Evolutionary conservation across 129 eudicot species (phyloP), one percentile per base, ranked within the genome.

Genomic region (Tagetes patula): DNA sequence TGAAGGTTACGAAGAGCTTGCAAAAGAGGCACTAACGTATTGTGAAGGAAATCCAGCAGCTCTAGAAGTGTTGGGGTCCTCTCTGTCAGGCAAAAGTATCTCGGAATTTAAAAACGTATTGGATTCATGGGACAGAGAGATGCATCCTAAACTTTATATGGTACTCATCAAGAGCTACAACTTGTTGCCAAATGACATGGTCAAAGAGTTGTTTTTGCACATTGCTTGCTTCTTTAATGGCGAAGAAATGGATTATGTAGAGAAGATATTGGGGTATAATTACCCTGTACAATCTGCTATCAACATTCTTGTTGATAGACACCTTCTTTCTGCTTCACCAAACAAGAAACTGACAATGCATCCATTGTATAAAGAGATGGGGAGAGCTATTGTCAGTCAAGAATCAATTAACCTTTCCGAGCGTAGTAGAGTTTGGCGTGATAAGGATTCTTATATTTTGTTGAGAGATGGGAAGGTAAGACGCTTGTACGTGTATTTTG

Each of bases 181-280:
- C 14, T 40, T 59, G 0, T 47, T 80, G 34, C 58, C 67, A 60
- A 30, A 55, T 34, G 20, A 58, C 49, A 36, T 7, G n/a, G 55
- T 73, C 38, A 73, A 31, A 20, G 65, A 78, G 43, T 71, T 71
- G 72, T 38, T 84, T 46, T 67, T 80, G 70, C 79, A 84, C 8
- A 77, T 84, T 72, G 84, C 84, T 30, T 76, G 77, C 69, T 80
- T 84, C 67, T 84, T 76, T 77, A 34, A 38, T 46, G 82, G 75
- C 39, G 39, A n/a, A 6, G 65, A 74, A 34, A 43, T 50, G 55
- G 66, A 67, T 73, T 64, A 12, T 2, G 77, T 77, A 3, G 65
- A 40, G 3, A 67, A 33, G 9, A 56, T 84, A 69, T 9, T 80
- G 27, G 76, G 70, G 65, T 55, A 36, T 63, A 77, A 71, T 71